phyloP scores from a whole-genome alignment of 495 filamentous ascomycete species.

The Physcia stellaris region DNA sequence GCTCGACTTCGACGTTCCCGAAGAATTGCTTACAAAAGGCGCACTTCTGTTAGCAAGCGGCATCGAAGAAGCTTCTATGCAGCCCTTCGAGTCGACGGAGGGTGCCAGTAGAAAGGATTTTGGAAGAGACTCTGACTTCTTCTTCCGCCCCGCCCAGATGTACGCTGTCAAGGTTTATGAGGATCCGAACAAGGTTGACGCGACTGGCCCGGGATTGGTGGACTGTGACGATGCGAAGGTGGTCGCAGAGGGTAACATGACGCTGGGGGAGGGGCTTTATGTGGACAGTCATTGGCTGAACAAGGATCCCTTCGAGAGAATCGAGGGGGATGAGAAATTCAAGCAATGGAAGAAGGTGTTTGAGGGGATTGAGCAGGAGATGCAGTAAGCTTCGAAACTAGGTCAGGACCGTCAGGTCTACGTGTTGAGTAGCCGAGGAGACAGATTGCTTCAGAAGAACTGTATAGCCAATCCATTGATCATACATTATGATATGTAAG shows the following conservation, averaged over 20 bases:
- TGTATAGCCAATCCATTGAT: too few relatives aligned
- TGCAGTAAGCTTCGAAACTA: conserved; percentile 5
- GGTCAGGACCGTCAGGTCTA: too few relatives aligned
- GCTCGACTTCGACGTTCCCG: conserved; percentile 8
- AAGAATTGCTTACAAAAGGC: conserved; percentile 9
- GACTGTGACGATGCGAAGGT: conserved; percentile 5
- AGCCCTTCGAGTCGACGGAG: conserved; percentile 19
- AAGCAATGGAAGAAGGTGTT: conserved; percentile 15
- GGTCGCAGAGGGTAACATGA: conserved; percentile 9
- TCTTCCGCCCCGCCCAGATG: conserved; percentile 19
- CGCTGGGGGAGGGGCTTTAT: conserved; percentile 7
- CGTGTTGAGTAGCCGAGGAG: too few relatives aligned
- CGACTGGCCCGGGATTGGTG: conserved; percentile 13
- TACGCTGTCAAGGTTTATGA: conserved; percentile 22
- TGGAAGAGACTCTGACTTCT: conserved; percentile 14
- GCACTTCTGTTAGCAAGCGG: conserved; percentile 15
- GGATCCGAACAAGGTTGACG: conserved; percentile 12
- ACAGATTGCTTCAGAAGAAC: too few relatives aligned
- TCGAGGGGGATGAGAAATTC: conserved; percentile 6
- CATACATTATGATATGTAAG: too few relatives aligned
- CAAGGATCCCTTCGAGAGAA: conserved; percentile 17
- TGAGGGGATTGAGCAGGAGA: conserved; percentile 16
- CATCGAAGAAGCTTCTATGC: conserved; percentile 20
- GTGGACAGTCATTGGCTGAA: conserved; percentile 16
- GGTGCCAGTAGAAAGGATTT: conserved; percentile 1